Evolutionary conservation across 768 basidiomycete species (phyloP).

Genomic region (Tricholoma flavovirens): DNA sequence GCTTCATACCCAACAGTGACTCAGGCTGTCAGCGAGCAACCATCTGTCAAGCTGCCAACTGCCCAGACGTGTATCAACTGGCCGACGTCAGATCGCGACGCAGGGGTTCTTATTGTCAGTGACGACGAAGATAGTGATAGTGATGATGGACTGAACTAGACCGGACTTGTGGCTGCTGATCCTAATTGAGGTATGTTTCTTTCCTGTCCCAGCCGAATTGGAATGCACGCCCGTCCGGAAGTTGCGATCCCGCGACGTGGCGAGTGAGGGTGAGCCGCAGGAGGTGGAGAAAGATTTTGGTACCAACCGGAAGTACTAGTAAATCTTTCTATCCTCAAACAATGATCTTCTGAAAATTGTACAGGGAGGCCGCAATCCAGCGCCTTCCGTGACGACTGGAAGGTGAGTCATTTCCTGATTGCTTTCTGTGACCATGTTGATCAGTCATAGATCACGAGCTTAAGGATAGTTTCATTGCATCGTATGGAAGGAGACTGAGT

Average conservation of each 20-base stretch:
- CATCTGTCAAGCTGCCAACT: constrained; percentile 3
- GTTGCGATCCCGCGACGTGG: neutral
- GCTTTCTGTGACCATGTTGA: constrained; percentile 7
- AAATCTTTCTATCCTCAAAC: constrained; percentile 7
- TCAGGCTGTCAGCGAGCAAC: neutral
- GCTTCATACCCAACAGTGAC: constrained; percentile 3
- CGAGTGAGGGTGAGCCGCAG: neutral
- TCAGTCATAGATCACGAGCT: neutral
- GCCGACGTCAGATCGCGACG: constrained; percentile 39
- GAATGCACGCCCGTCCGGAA: neutral
- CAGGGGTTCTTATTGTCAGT: constrained; percentile 43
- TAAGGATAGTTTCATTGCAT: neutral
- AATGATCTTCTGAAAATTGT: constrained; percentile 14
- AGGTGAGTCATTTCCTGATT: constrained; percentile 11
- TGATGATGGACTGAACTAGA: constrained; percentile 8
- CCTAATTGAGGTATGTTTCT: constrained; percentile 3
- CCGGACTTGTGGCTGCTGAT: neutral
- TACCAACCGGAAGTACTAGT: constrained; percentile 16
- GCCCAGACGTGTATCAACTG: constrained; percentile 27
- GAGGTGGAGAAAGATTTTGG: neutral
- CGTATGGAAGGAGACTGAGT: neutral
- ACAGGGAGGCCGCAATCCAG: constrained; percentile 10
- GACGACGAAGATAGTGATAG: constrained; percentile 21
- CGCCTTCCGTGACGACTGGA: constrained; percentile 8
- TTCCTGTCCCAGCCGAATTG: neutral